Percentiles rank a stretch among this genome's conserved stretches.
Conservation (phyloP, 768 basidiomycete species). For the Mycena alexandri region DNA sequence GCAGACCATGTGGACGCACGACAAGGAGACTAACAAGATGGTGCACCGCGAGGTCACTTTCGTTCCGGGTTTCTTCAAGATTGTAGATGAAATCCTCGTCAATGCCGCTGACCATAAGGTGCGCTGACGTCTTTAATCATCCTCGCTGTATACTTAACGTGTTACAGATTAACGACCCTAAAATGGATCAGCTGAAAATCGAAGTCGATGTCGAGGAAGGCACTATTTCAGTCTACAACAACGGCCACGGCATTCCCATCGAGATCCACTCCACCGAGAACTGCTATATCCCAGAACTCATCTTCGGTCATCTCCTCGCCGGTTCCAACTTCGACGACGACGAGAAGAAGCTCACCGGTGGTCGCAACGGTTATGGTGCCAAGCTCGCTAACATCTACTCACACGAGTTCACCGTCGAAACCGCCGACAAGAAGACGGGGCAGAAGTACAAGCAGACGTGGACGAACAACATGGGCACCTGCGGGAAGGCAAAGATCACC, state of each 20-base stretch:
- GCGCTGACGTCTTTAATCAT: constrained; percentile 32
- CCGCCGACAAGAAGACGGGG: constrained; percentile 85
- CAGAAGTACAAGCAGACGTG: constrained; percentile 98
- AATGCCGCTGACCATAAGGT: constrained; percentile 99
- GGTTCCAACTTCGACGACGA: constrained; percentile 98
- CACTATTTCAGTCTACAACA: constrained; percentile 94
- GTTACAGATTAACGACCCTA: constrained; percentile 87
- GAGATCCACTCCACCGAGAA: constrained; percentile 95
- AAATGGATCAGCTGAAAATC: constrained; percentile 93
- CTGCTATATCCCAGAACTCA: constrained; percentile 96
- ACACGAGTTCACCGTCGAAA: constrained; percentile 94
- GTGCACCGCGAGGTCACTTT: constrained; percentile 85
- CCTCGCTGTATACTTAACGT: not conserved
- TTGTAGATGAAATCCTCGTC: constrained; percentile 98
- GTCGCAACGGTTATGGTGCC: constrained; percentile 98
- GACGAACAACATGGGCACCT: constrained; percentile 92
- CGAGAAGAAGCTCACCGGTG: constrained; percentile 98
- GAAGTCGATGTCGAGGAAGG: constrained; percentile 86
- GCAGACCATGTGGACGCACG: constrained; percentile 95
- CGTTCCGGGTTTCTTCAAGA: constrained; percentile 99
- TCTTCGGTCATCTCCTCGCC: constrained; percentile 95
- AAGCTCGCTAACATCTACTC: constrained; percentile 99
- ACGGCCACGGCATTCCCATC: constrained; percentile 95
- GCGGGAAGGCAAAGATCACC: constrained; percentile 92
- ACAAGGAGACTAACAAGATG: constrained; percentile 87